Conservation (phyloP, 331 rosid species). For the Rhamnella rubrinervis region DNA sequence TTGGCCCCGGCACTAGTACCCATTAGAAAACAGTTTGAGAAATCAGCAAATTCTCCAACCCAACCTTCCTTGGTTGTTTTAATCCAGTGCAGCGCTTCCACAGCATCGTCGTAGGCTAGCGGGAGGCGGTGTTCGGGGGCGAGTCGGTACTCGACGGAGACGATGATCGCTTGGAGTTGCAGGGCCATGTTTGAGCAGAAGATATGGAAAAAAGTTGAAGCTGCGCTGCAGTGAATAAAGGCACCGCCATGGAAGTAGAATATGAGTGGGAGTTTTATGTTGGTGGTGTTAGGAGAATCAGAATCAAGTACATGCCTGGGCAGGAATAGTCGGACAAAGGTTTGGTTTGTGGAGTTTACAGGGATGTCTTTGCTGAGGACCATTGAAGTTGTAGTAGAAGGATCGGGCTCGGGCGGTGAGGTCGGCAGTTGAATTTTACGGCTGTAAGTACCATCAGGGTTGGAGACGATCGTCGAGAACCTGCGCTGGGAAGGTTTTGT, state of each 20-base stretch:
- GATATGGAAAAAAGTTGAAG: slow-evolving; percentile 3
- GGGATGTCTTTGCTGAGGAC: slow-evolving; percentile 40
- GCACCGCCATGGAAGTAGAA: slow-evolving; percentile 28
- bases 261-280: slow-evolving; percentile 13
- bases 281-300: not conserved
- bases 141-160: slow-evolving; percentile 22
- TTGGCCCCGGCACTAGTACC: slow-evolving; percentile 22
- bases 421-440: not conserved
- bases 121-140: slow-evolving; percentile 29
- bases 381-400: not conserved
- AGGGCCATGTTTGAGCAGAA: slow-evolving; percentile 10
- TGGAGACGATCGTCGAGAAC: not conserved
- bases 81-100: slow-evolving; percentile 20
- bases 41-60: slow-evolving; percentile 11
- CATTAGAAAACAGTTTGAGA: slow-evolving; percentile 15
- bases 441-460: not conserved
- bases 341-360: slow-evolving; percentile 35
- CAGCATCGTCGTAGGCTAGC: slow-evolving; percentile 21
- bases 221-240: slow-evolving; percentile 1
- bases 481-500: too few species aligned
- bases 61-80: slow-evolving; percentile 11
- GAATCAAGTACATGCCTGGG: not conserved
- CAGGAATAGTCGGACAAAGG: slow-evolving; percentile 44
- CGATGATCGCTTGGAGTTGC: slow-evolving; percentile 6
- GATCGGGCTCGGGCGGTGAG: not conserved